Base-by-base conservation (phyloP, 352 stramenopile genomes). In the Blastocystis sp. region DNA sequence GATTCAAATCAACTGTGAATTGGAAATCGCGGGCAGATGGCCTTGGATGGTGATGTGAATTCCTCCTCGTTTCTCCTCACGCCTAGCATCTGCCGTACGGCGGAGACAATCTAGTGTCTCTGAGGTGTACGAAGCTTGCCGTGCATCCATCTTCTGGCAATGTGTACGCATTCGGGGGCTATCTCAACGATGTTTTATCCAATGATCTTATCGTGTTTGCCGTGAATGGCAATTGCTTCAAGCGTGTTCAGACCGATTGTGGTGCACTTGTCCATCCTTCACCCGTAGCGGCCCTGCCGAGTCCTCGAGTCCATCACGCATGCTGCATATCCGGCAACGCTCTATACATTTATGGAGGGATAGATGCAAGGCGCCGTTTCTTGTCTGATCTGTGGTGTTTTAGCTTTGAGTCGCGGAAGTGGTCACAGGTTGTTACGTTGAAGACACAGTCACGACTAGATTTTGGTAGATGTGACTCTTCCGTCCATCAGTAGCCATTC, bases 381-480 rank as follows among this genome's bases (percentile, higher is more conserved):
- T 3, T 74, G 9, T 50, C 12, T 24, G 63, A 74, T 41, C 16
- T 74, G 39, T 74, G 63, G 63, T 41, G 35, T 74, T 74, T 74
- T 74, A 24, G 12, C 12, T 45, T 74, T 41, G n/a, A 51, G 26
- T 50, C 63, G 4, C 37, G 29, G 31, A 24, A 21, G 31, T 74
- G 63, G 63, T 50, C 21, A 51, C n/a, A 74, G 24, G 63, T 74
- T 6, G 16, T n/a, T 41, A 19, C 45, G 16, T 74, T 31, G 31
- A n/a, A 10, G n/a, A 13, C 37, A 13, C 16, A 2, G 45, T 45
- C 9, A 37, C 61, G n/a, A 12, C 19, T 74, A 74, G 63, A 35
- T 74, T 50, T 26, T 24, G 19, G n/a, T 37, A 45, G 31, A 31
- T 24, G n/a, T 19, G 26, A 45, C 19, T 16, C n/a, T 74, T 74